Evolutionary conservation across 225 moss, liverwort and hornwort species (phyloP), one percentile per base, ranked within the genome.

Genomic region (Bryum argenteum): DNA sequence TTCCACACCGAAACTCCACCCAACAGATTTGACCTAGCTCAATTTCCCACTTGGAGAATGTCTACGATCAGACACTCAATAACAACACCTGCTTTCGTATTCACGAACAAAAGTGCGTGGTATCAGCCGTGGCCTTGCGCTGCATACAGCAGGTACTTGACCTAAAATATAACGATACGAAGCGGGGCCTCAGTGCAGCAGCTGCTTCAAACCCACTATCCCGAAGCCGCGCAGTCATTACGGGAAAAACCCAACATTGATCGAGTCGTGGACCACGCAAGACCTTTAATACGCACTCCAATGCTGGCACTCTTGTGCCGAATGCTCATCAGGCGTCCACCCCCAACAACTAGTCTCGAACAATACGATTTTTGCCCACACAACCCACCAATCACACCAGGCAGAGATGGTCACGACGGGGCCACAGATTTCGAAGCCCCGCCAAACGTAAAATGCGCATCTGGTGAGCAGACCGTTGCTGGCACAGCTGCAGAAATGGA

Each of bases 171-270:
- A 54, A 39, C 54, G 13, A 14, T 54, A 15, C 0, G 8, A 39
- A 67, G 21, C 20, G 39, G 14, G 22, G 20, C 63, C 17, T 13
- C 47, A 67, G 54, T 17, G 9, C 65, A 28, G 5, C 8, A 17
- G 50, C 26, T 5, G 54, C 48, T 66, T 52, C 38, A 21, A 67
- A 67, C 54, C 14, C 54, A 54, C 37, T 67, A 33, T 40, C 54
- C 67, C 39, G 54, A 2, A 38, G 19, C 54, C 67, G 20, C 54
- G 9, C 40, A 39, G 54, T 17, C 53, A 67, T 52, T 18, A n/a
- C 37, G 10, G 37, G 18, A 17, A 38, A 67, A 20, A 67, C 13
- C 21, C 40, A 39, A 54, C 39, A 67, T 21, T 67, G 54, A 40
- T 22, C 39, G 66, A 17, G 13, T 18, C 66, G 10, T 39, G n/a